These are phyloP conservation scores for Ogataea methanolica DNA, from an alignment of 805 yeast species.

Conservation along the genomic window DNA sequence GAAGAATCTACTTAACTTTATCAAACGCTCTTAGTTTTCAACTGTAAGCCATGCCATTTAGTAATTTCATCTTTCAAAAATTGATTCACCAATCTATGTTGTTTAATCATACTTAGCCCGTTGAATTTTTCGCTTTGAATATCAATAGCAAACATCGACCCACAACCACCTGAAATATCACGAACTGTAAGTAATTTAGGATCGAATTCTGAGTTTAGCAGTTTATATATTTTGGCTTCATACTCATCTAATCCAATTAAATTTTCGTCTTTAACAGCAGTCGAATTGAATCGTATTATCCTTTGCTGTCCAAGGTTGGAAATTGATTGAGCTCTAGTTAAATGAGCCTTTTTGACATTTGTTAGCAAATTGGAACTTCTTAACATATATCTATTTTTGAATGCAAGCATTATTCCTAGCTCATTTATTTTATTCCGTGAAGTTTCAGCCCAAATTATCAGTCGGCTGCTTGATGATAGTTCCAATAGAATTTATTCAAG, in stretches of 20 bases:
- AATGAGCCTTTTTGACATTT: too few species aligned
- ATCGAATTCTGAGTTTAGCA: constrained; percentile 47
- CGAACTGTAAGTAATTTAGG: constrained; percentile 65
- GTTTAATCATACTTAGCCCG: constrained; percentile 81
- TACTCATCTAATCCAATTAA: constrained; percentile 43
- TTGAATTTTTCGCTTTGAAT: constrained; percentile 71
- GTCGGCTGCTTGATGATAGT: too few species aligned
- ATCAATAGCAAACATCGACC: constrained; percentile 91
- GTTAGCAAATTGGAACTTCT: too few species aligned
- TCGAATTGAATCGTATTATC: neutral
- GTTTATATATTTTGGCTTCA: constrained; percentile 58
- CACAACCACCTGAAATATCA: constrained; percentile 95
- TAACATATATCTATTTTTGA: too few species aligned
- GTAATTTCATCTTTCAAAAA: constrained; percentile 77
- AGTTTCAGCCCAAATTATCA: too few species aligned
- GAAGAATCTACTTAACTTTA: neutral
- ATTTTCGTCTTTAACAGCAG: neutral
- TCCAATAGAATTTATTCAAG: too few species aligned
- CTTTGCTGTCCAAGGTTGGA: neutral
- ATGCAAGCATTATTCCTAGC: too few species aligned
- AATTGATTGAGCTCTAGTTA: neutral
- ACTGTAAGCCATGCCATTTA: constrained; percentile 93
- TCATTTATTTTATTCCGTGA: too few species aligned
- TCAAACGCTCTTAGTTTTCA: constrained; percentile 60
- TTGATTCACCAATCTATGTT: constrained; percentile 85